Conservation (phyloP, 176 grass and related monocot species). For the Hyparrhenia diplandra region DNA sequence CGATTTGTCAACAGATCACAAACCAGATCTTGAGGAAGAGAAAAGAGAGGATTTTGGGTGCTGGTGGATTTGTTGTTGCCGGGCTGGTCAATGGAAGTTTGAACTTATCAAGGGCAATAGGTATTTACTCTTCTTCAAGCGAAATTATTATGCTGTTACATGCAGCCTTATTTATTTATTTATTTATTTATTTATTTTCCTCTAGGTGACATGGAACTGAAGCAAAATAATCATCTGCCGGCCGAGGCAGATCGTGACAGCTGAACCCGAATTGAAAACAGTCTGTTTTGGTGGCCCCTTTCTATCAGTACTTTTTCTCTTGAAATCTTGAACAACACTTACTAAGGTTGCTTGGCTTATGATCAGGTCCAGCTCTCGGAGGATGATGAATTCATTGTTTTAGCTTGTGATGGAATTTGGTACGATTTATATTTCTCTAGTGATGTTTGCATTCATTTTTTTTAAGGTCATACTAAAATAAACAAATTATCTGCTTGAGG, state of each 20-base stretch:
- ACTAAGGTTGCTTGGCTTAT: slow-evolving; percentile 16
- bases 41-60: slow-evolving; percentile 77
- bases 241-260: slow-evolving; percentile 80
- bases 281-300: slow-evolving; percentile 39
- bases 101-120: slow-evolving; percentile 87
- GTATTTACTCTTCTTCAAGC: slow-evolving; percentile 21
- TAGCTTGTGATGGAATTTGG: slow-evolving; percentile 97
- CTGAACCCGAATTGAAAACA: slow-evolving; percentile 81
- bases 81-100: slow-evolving; percentile 90
- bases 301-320: neutral
- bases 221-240: slow-evolving; percentile 72
- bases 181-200: slow-evolving; percentile 3
- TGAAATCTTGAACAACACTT: neutral
- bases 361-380: slow-evolving; percentile 77
- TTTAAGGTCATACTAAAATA: neutral
- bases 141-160: slow-evolving; percentile 4
- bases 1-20: slow-evolving; percentile 91
- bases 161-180: neutral
- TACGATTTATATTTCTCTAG: slow-evolving; percentile 25
- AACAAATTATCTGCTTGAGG: neutral
- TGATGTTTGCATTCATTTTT: neutral
- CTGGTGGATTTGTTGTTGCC: slow-evolving; percentile 79
- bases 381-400: slow-evolving; percentile 88
- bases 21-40: slow-evolving; percentile 78
- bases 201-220: slow-evolving; percentile 90